Conservation (phyloP, 1,284 basidiomycete species). For the Leccinum laetum region DNA sequence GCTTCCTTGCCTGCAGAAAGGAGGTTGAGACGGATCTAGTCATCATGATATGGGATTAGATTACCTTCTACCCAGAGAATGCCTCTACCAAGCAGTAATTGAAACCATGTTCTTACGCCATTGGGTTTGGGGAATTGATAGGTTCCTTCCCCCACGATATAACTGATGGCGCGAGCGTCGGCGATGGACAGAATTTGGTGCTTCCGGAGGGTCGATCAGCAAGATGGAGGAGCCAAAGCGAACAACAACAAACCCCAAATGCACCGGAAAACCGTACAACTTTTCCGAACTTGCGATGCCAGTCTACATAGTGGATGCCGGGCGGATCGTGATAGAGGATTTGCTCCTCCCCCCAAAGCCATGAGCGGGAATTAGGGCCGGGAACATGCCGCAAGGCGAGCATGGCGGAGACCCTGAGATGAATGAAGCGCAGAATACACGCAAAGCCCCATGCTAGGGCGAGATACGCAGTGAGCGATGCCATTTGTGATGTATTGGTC, state of each 20-base stretch:
- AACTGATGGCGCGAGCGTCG: slow-evolving; percentile 50
- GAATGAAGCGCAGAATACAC: slow-evolving; percentile 18
- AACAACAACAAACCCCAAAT: slow-evolving; percentile 42
- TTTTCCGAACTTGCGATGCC: slow-evolving; percentile 52
- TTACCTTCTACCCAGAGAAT: slow-evolving; percentile 62
- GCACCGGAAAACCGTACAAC: slow-evolving; percentile 54
- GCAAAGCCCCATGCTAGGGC: slow-evolving; percentile 15
- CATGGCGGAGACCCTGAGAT: slow-evolving; percentile 28
- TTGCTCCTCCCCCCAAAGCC: slow-evolving; percentile 61
- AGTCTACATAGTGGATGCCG: slow-evolving; percentile 47
- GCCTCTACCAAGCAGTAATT: slow-evolving; percentile 56
- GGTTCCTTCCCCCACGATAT: slow-evolving; percentile 49
- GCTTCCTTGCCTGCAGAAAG: slow-evolving; percentile 44
- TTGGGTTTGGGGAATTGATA: slow-evolving; percentile 59
- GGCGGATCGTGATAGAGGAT: slow-evolving; percentile 47
- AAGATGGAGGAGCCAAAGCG: slow-evolving; percentile 1
- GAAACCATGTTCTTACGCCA: slow-evolving; percentile 62
- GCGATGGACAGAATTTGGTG: slow-evolving; percentile 55
- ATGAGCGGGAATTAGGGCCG: slow-evolving; percentile 45
- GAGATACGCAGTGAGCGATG: slow-evolving; percentile 9
- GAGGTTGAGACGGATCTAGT: background rate
- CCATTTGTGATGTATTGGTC: slow-evolving; percentile 17
- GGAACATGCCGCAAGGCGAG: slow-evolving; percentile 42
- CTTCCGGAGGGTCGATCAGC: slow-evolving; percentile 30
- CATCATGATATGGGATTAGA: background rate